phyloP scores from a whole-genome alignment of 768 basidiomycete genomes.

The Hericium alpestre region DNA sequence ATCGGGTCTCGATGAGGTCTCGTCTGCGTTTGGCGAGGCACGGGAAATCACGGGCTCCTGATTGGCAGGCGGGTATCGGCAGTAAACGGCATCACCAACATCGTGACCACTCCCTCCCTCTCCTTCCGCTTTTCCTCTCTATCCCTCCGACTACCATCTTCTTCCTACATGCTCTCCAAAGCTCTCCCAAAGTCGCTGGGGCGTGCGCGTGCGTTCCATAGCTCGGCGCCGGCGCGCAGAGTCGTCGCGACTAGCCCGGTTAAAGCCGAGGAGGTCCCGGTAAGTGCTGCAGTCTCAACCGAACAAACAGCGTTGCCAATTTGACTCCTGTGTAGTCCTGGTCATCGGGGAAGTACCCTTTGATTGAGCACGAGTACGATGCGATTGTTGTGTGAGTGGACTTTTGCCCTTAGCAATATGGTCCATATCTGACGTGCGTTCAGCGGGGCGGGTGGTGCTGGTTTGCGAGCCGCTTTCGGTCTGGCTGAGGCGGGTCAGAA shows the following conservation, averaged over 20 bases:
- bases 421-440: background rate
- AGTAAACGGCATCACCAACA: background rate
- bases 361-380: conserved; percentile 99
- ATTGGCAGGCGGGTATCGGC: conserved; percentile 8
- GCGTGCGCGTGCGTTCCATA: conserved; percentile 49
- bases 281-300: conserved; percentile 21
- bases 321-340: conserved; percentile 38
- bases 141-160: conserved; percentile 6
- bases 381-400: conserved; percentile 88
- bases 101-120: background rate
- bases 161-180: conserved; percentile 49
- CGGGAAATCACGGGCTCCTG: conserved; percentile 4
- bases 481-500: conserved; percentile 97
- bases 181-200: conserved; percentile 43
- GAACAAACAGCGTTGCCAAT: conserved; percentile 3
- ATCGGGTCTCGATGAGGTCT: background rate
- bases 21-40: background rate
- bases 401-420: background rate
- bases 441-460: conserved; percentile 96
- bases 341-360: conserved; percentile 83
- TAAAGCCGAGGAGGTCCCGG: conserved; percentile 77
- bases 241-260: conserved; percentile 64
- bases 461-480: conserved; percentile 95
- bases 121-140: conserved; percentile 3
- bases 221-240: conserved; percentile 46